Conservation (phyloP, 2,329 filamentous ascomycete species). For the Botrytis pseudocinerea region DNA sequence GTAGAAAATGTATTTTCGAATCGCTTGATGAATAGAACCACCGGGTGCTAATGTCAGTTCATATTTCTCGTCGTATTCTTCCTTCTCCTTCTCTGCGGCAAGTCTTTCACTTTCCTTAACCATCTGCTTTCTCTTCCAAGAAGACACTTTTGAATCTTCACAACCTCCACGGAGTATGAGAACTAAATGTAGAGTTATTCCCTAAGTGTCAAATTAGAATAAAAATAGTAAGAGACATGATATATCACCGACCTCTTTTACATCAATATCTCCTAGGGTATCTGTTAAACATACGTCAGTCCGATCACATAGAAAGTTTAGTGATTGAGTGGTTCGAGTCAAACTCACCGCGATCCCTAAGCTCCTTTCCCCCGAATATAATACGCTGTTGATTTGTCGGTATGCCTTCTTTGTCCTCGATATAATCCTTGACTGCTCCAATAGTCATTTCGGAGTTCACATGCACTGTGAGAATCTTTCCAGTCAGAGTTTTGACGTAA, state of each 20-base stretch:
- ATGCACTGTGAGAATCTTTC: not conserved
- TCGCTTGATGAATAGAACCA: slow-evolving; percentile 18
- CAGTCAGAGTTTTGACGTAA: not conserved
- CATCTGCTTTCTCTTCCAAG: too few relatives aligned
- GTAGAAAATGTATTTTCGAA: not conserved
- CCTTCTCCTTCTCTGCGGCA: not conserved
- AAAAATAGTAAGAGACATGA: too few relatives aligned
- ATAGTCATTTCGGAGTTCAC: not conserved
- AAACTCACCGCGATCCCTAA: not conserved
- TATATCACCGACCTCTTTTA: not conserved
- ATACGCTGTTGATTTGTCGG: not conserved
- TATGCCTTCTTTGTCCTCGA: not conserved
- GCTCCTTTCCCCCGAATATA: not conserved
- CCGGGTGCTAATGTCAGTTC: not conserved
- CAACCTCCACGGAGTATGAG: not conserved
- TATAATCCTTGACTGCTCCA: not conserved
- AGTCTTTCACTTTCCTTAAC: too few relatives aligned
- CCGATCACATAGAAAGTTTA: too few relatives aligned
- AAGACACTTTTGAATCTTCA: not conserved
- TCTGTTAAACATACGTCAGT: not conserved
- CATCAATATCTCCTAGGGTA: not conserved
- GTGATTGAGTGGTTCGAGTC: too few relatives aligned
- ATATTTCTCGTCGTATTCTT: not conserved
- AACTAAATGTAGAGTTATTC: too few relatives aligned
- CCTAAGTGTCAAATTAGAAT: not conserved